Evolutionary conservation across 495 filamentous ascomycete genomes (phyloP).

Genomic region (Corynascus novoguineensis): DNA sequence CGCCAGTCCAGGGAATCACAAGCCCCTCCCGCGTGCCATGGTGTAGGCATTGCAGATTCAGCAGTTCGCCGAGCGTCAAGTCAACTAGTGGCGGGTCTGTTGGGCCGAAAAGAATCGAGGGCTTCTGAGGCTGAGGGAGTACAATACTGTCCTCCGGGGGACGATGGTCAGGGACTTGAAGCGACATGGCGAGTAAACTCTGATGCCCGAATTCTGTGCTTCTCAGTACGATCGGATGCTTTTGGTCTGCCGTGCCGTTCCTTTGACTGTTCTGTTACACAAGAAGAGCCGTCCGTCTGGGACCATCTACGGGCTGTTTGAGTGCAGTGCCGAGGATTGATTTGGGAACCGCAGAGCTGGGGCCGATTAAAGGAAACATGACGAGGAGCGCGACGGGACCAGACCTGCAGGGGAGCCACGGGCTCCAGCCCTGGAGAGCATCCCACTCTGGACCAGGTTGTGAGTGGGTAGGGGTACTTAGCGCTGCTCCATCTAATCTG

Average conservation of each 20-base stretch:
- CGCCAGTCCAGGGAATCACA: slow-evolving; percentile 60
- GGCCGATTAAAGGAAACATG: slow-evolving; percentile 4
- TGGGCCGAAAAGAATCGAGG: slow-evolving; percentile 56
- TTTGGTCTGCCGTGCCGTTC: background rate
- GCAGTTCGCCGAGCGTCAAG: slow-evolving; percentile 56
- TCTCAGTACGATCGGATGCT: background rate
- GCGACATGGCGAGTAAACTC: slow-evolving; percentile 14
- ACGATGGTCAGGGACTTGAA: slow-evolving; percentile 16
- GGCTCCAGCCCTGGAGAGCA: background rate
- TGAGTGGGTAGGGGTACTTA: no score
- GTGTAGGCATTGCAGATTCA: slow-evolving; percentile 57
- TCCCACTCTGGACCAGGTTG: background rate
- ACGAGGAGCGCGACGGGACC: slow-evolving; percentile 4
- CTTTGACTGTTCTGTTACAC: background rate
- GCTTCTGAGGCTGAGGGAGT: slow-evolving; percentile 29
- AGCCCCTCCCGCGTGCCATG: slow-evolving; percentile 56
- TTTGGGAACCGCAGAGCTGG: slow-evolving; percentile 7
- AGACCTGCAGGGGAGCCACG: background rate
- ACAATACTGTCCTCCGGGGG: slow-evolving; percentile 19
- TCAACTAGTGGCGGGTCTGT: slow-evolving; percentile 55
- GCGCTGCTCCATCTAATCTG: slow-evolving; percentile 21
- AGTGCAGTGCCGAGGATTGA: background rate
- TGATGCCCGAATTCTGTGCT: background rate
- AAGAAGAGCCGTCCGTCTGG: background rate
- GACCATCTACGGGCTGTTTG: background rate